phyloP scores from a whole-genome alignment of 345 rosid species.

The Syzygium aromaticum region DNA sequence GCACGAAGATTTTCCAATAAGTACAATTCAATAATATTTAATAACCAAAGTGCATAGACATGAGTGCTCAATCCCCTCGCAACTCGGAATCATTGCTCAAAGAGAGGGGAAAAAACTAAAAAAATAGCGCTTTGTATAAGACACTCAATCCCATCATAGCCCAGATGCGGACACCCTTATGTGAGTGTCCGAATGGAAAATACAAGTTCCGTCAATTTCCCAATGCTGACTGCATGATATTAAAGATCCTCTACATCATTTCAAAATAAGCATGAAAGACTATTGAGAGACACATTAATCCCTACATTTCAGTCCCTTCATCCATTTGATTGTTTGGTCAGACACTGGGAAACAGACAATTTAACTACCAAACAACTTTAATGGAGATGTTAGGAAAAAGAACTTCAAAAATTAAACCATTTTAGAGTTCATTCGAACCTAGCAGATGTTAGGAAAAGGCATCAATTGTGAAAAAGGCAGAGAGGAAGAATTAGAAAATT shows the following conservation, averaged over 20 bases:
- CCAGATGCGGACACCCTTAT: not conserved
- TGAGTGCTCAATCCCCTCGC: not conserved
- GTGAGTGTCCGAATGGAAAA: not conserved
- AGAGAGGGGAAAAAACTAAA: not conserved
- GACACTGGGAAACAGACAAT: not conserved
- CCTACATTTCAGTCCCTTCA: not conserved
- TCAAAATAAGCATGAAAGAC: not conserved
- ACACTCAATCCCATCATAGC: not conserved
- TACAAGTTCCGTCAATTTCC: not conserved
- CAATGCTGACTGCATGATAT: not conserved
- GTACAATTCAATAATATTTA: not conserved
- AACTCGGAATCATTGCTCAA: not conserved
- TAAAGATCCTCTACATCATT: not conserved
- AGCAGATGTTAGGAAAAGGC: not conserved
- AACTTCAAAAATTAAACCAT: not conserved
- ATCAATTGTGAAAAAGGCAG: not conserved
- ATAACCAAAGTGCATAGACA: not conserved
- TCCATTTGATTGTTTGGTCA: not conserved
- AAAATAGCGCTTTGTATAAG: not conserved
- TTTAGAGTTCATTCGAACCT: not conserved
- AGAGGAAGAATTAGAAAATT: not conserved
- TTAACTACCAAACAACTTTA: not conserved
- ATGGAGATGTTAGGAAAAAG: not conserved
- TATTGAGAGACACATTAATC: not conserved
- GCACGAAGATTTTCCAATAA: conserved; percentile 14